A percentile compares a stretch with the other conserved stretches of the same genome.
These are phyloP conservation scores for Cryptococcus deneoformans DNA, from an alignment of 1,284 basidiomycete species.

Conservation along the genomic window DNA sequence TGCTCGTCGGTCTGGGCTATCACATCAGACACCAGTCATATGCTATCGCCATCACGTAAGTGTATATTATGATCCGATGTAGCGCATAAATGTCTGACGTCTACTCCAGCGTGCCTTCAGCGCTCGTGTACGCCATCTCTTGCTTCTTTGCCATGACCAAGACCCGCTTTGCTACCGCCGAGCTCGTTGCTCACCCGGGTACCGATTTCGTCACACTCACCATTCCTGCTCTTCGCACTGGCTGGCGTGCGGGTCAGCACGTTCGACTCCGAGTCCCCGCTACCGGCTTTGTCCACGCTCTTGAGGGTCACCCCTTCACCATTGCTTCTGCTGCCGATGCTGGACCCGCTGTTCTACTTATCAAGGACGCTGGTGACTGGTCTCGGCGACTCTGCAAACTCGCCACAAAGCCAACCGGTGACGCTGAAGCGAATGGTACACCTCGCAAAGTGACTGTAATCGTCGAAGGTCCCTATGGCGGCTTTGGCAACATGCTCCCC, in stretches of 20 bases:
- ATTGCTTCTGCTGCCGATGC: slow-evolving; percentile 47
- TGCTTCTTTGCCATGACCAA: slow-evolving; percentile 29
- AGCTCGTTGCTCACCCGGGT: slow-evolving; percentile 32
- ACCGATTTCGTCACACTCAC: slow-evolving; percentile 35
- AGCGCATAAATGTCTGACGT: neutral
- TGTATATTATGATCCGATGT: neutral
- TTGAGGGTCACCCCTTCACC: slow-evolving; percentile 49
- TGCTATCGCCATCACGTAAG: neutral
- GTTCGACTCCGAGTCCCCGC: slow-evolving; percentile 43
- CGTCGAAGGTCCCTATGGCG: slow-evolving; percentile 49
- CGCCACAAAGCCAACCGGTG: slow-evolving; percentile 12
- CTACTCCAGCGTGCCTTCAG: slow-evolving; percentile 55
- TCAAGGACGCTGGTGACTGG: slow-evolving; percentile 44
- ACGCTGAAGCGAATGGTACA: slow-evolving; percentile 7
- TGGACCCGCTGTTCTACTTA: slow-evolving; percentile 37
- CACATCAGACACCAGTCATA: slow-evolving; percentile 59
- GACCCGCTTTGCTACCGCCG: slow-evolving; percentile 33
- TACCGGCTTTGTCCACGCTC: slow-evolving; percentile 16
- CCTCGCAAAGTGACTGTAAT: slow-evolving; percentile 21
- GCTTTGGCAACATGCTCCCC: slow-evolving; percentile 41
- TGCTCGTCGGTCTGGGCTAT: slow-evolving; percentile 74
- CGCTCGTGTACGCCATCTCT: slow-evolving; percentile 49
- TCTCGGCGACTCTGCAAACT: slow-evolving; percentile 30
- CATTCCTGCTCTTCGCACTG: slow-evolving; percentile 36
- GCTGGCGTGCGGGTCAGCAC: slow-evolving; percentile 51